Percentiles rank a stretch among this genome's conserved stretches.
Conservation (phyloP, 2,329 filamentous ascomycete species). For the Diplodia intermedia region DNA sequence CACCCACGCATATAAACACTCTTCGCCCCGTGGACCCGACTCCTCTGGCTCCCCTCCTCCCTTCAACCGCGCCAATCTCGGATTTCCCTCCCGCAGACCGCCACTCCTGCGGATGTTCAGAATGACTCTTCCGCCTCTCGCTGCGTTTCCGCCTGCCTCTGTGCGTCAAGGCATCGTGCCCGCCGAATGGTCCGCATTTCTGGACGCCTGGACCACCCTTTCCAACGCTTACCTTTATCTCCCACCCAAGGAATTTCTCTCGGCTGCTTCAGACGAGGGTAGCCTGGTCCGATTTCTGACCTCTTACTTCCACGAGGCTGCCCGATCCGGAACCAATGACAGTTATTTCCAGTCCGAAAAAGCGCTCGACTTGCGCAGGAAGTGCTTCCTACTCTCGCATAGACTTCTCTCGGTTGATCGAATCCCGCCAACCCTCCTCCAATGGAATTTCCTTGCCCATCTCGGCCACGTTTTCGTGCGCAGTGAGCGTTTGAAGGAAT, state of each 20-base stretch:
- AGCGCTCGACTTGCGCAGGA: constrained; percentile 63
- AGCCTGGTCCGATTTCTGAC: constrained; percentile 69
- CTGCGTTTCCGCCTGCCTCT: constrained; percentile 73
- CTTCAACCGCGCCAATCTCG: background rate
- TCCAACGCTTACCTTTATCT: constrained; percentile 69
- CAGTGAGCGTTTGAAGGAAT: constrained; percentile 60
- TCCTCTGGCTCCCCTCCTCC: background rate
- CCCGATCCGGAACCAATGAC: constrained; percentile 40
- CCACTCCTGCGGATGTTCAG: constrained; percentile 4
- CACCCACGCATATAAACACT: background rate
- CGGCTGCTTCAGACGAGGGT: constrained; percentile 61
- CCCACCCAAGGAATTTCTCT: constrained; percentile 62
- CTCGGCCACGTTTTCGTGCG: constrained; percentile 71
- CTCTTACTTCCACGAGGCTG: constrained; percentile 68
- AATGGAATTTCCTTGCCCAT: constrained; percentile 73
- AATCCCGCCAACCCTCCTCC: constrained; percentile 59
- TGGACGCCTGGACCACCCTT: constrained; percentile 78
- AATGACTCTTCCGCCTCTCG: constrained; percentile 72
- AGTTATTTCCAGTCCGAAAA: constrained; percentile 41
- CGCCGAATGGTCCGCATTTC: constrained; percentile 77
- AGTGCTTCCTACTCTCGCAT: constrained; percentile 69
- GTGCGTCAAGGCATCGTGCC: constrained; percentile 71
- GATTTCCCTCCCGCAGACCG: constrained; percentile 1
- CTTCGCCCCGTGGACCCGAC: background rate
- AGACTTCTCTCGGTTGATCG: constrained; percentile 61